A percentile compares a stretch with the other conserved stretches of the same genome.
phyloP scores from a whole-genome alignment of 2,329 filamentous ascomycete genomes.

The Helotiales sp. region DNA sequence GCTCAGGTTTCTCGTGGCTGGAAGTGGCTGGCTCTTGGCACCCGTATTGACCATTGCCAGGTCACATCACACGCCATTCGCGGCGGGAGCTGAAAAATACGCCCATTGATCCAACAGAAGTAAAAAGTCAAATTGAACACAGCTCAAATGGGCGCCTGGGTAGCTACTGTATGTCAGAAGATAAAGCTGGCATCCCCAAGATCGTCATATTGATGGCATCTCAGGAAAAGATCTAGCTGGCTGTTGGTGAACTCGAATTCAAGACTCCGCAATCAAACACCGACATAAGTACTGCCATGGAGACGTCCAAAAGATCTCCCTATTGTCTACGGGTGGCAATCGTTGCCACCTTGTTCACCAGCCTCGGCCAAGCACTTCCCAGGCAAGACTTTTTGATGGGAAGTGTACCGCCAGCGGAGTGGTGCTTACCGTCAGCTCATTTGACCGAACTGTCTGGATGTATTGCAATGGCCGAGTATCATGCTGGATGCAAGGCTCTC shows the following conservation, averaged over 20 bases:
- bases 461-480: constrained; percentile 3
- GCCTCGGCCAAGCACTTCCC: not conserved
- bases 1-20: not conserved
- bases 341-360: no score
- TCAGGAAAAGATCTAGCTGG: no score
- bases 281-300: no score
- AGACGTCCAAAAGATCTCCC: no score
- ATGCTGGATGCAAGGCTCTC: not conserved
- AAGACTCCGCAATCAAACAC: no score
- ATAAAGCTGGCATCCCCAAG: no score
- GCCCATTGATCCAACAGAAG: not conserved
- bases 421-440: constrained; percentile 3
- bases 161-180: no score
- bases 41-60: not conserved
- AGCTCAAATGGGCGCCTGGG: no score
- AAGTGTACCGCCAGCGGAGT: constrained; percentile 6
- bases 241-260: no score
- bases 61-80: not conserved
- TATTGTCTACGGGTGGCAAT: no score
- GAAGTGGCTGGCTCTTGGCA: not conserved
- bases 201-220: no score
- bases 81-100: not conserved
- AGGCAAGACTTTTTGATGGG: not conserved
- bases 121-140: no score
- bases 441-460: constrained; percentile 15